Conservation (phyloP, 2,329 filamentous ascomycete genomes). For the Epichloe festucae region DNA sequence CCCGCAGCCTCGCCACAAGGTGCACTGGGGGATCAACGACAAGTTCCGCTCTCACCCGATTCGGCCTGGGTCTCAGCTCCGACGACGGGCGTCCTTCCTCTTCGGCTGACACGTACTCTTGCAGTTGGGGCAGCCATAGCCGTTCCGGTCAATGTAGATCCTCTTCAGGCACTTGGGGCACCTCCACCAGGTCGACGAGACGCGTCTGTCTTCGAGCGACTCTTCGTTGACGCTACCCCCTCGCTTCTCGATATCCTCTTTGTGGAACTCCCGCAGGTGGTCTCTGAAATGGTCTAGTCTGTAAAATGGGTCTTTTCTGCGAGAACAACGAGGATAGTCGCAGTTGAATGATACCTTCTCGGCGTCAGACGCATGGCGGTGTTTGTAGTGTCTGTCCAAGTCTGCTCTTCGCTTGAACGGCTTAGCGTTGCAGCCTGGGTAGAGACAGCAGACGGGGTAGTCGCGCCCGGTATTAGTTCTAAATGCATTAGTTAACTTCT, state of each 20-base stretch:
- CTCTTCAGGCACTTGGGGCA: constrained; percentile 39
- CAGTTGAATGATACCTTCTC: constrained; percentile 33
- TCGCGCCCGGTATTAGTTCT: constrained; percentile 14
- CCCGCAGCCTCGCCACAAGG: no score
- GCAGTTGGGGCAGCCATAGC: constrained; percentile 35
- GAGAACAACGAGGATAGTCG: constrained; percentile 37
- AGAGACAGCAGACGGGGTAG: constrained; percentile 25
- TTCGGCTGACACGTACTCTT: constrained; percentile 32
- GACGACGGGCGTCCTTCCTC: constrained; percentile 23
- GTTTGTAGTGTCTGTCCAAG: constrained; percentile 38
- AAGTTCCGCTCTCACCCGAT: no score
- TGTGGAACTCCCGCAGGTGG: constrained; percentile 42
- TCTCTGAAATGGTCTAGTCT: constrained; percentile 45
- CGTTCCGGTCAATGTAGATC: constrained; percentile 25
- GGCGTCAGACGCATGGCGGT: constrained; percentile 30
- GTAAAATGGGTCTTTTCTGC: constrained; percentile 33
- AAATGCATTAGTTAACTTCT: neutral
- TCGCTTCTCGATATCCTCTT: constrained; percentile 39
- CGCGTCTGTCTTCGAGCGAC: constrained; percentile 27
- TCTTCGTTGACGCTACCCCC: constrained; percentile 22
- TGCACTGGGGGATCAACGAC: no score
- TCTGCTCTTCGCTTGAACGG: constrained; percentile 41
- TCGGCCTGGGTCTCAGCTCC: constrained; percentile 6
- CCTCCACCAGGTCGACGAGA: constrained; percentile 36
- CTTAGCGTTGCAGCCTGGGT: constrained; percentile 28